These are phyloP conservation scores for Lactarius quietus DNA, from an alignment of 768 basidiomycete genomes.

Conservation along the genomic window DNA sequence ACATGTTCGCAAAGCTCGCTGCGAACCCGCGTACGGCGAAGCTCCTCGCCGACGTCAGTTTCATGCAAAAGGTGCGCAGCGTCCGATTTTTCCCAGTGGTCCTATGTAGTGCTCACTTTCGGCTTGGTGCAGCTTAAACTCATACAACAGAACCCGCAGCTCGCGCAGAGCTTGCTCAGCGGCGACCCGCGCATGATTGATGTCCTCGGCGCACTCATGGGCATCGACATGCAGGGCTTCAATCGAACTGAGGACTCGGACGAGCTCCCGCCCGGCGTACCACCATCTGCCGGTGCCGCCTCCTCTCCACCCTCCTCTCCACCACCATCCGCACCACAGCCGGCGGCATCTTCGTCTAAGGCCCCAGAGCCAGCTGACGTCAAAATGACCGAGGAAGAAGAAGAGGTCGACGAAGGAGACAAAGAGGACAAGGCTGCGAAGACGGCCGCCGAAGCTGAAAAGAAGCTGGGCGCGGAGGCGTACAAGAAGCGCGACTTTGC, in stretches of 20 bases:
- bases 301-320: constrained; percentile 40
- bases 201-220: constrained; percentile 89
- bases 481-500: constrained; percentile 87
- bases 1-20: constrained; percentile 78
- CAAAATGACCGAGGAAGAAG: constrained; percentile 47
- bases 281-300: constrained; percentile 36
- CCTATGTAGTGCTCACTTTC: too few species aligned
- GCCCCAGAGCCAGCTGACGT: constrained; percentile 47
- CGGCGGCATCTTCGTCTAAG: constrained; percentile 34
- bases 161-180: constrained; percentile 56
- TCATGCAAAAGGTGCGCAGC: constrained; percentile 68
- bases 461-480: constrained; percentile 70
- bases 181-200: constrained; percentile 92
- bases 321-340: constrained; percentile 34
- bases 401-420: constrained; percentile 41
- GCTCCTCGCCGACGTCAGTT: constrained; percentile 78
- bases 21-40: constrained; percentile 82
- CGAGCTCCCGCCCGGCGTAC: constrained; percentile 64
- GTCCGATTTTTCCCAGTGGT: too few species aligned
- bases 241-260: constrained; percentile 80
- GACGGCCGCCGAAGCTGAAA: constrained; percentile 74
- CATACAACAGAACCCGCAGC: constrained; percentile 63
- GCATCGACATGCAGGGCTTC: constrained; percentile 87
- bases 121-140: constrained; percentile 58
- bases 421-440: constrained; percentile 66